phyloP scores from a whole-genome alignment of 1,284 basidiomycete genomes.

The Vanrija sp. region DNA sequence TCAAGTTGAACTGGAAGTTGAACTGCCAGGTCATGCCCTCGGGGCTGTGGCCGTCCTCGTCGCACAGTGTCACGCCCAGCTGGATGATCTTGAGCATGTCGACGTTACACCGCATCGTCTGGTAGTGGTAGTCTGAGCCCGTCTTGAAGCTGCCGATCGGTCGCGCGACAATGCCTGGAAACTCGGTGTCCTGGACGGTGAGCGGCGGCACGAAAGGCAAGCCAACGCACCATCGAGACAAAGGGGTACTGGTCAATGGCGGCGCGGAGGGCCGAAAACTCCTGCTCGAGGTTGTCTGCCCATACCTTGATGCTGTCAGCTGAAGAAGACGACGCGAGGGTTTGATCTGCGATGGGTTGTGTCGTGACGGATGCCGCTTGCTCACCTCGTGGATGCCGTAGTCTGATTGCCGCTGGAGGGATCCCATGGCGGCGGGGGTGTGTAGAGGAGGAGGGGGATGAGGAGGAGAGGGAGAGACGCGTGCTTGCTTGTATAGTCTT shows the following conservation, averaged over 20 bases:
- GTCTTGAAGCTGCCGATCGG: slow-evolving; percentile 96
- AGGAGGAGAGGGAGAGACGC: neutral
- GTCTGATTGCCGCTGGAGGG: slow-evolving; percentile 26
- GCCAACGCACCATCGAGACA: slow-evolving; percentile 78
- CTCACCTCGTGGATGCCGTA: slow-evolving; percentile 43
- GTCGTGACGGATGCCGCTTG: neutral
- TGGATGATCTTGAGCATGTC: slow-evolving; percentile 98
- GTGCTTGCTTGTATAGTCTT: neutral
- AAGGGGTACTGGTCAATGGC: slow-evolving; percentile 88
- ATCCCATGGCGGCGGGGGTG: slow-evolving; percentile 17
- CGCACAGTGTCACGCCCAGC: slow-evolving; percentile 88
- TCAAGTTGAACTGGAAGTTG: slow-evolving; percentile 91
- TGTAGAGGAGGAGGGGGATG: neutral
- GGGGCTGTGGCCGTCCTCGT: slow-evolving; percentile 87
- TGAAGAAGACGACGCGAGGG: neutral
- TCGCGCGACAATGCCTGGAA: slow-evolving; percentile 95
- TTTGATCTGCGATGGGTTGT: too few relatives aligned
- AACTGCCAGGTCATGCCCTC: slow-evolving; percentile 98
- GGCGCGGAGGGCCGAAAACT: slow-evolving; percentile 83
- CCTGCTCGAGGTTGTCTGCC: slow-evolving; percentile 85
- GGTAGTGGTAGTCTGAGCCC: slow-evolving; percentile 97
- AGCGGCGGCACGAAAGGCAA: neutral
- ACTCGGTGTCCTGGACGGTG: slow-evolving; percentile 82
- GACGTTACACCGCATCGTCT: slow-evolving; percentile 98
- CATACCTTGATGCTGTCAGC: slow-evolving; percentile 60